Conservation (phyloP, 2,329 filamentous ascomycete species). For the Sarocladium strictum region DNA sequence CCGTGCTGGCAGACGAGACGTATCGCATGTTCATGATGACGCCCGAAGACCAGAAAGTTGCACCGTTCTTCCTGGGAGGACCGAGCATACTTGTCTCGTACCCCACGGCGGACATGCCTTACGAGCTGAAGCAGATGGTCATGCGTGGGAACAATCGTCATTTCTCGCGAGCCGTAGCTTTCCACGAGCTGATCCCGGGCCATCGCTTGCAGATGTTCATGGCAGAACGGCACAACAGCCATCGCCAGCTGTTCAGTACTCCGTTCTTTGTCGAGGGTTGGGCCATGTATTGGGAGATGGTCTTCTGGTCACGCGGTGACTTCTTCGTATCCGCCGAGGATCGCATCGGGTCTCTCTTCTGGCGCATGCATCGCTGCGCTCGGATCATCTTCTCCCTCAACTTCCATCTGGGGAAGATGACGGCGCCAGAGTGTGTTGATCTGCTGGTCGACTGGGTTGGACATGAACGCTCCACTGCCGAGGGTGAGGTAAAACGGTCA, state of each 20-base stretch:
- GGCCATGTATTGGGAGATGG: constrained; percentile 57
- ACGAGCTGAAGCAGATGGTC: constrained; percentile 51
- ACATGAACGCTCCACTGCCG: constrained; percentile 53
- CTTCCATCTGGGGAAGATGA: constrained; percentile 51
- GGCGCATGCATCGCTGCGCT: constrained; percentile 56
- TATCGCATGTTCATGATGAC: constrained; percentile 53
- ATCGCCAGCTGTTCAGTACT: constrained; percentile 47
- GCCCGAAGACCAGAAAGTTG: constrained; percentile 44
- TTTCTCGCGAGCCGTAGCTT: constrained; percentile 52
- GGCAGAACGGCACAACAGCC: constrained; percentile 38
- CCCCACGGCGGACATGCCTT: constrained; percentile 44
- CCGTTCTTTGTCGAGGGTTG: constrained; percentile 57
- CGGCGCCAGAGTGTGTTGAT: constrained; percentile 48
- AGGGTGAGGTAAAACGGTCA: constrained; percentile 53
- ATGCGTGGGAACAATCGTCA: constrained; percentile 54
- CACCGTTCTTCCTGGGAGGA: constrained; percentile 55
- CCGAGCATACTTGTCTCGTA: constrained; percentile 49
- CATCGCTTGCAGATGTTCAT: constrained; percentile 49
- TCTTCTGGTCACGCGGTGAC: constrained; percentile 47
- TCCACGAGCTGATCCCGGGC: constrained; percentile 56
- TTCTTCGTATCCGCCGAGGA: constrained; percentile 46
- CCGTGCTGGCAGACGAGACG: constrained; percentile 43
- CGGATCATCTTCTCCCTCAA: constrained; percentile 53
- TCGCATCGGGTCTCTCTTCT: constrained; percentile 52
- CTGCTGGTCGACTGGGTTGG: constrained; percentile 50